Conservation (phyloP, 2,329 filamentous ascomycete species). For the Sporothrix variecibatus region DNA sequence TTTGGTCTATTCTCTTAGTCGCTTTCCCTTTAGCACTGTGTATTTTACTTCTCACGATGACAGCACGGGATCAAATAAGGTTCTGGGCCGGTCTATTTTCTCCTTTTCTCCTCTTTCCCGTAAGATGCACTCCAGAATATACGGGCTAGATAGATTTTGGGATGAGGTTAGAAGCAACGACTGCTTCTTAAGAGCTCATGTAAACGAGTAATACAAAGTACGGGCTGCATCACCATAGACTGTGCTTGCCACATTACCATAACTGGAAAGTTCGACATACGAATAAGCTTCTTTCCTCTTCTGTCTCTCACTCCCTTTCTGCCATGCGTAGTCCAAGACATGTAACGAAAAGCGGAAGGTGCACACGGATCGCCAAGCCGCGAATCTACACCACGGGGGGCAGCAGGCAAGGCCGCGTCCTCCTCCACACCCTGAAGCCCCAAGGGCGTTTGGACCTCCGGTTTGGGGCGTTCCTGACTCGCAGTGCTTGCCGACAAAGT, state of each 20-base stretch:
- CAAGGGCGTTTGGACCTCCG: neutral
- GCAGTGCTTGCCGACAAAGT: neutral
- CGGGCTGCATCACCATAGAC: too few relatives aligned
- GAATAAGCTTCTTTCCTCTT: slow-evolving; percentile 5
- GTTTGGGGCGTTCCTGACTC: neutral
- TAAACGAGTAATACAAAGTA: neutral
- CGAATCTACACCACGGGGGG: neutral
- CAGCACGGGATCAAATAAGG: neutral
- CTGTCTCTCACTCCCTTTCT: neutral
- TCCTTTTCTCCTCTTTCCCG: neutral
- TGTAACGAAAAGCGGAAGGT: neutral
- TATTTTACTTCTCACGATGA: neutral
- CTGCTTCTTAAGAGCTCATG: neutral
- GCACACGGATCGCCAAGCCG: slow-evolving; percentile 17
- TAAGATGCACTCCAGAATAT: neutral
- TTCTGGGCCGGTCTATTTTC: slow-evolving; percentile 20
- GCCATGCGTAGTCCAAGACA: neutral
- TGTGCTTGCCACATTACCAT: neutral
- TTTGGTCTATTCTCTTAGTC: neutral
- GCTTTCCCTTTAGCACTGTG: neutral
- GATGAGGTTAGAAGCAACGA: neutral
- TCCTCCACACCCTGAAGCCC: neutral
- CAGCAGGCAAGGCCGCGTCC: slow-evolving; percentile 8
- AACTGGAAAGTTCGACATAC: neutral
- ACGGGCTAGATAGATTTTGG: neutral